phyloP scores from a whole-genome alignment of 2,329 filamentous ascomycete species.

The Paraphoma sp. region DNA sequence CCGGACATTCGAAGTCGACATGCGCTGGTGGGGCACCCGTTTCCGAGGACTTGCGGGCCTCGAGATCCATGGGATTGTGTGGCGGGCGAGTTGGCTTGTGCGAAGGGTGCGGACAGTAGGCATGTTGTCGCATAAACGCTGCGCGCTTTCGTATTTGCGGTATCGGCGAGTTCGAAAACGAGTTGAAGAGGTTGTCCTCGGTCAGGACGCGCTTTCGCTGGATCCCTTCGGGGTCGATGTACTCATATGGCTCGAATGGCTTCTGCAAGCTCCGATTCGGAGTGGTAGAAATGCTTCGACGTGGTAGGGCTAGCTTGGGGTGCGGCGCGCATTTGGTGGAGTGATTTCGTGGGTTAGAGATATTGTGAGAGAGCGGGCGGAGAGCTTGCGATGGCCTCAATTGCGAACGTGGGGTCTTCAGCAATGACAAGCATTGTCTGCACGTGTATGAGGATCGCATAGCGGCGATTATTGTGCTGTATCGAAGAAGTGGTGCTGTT shows the following conservation, averaged over 20 bases:
- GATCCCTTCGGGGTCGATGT: conserved; percentile 43
- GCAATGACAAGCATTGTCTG: conserved; percentile 45
- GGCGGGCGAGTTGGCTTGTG: conserved; percentile 78
- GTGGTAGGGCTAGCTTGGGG: conserved; percentile 31
- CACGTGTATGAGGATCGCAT: conserved; percentile 52
- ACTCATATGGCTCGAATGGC: conserved; percentile 44
- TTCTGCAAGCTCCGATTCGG: conserved; percentile 33
- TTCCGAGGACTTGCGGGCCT: conserved; percentile 63
- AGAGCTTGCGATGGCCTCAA: conserved; percentile 30
- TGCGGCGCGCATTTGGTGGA: conserved; percentile 39
- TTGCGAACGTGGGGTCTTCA: conserved; percentile 40
- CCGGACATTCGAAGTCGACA: conserved; percentile 92
- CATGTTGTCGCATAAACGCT: conserved; percentile 90
- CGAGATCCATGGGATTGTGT: conserved; percentile 68
- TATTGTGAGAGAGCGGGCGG: conserved; percentile 31
- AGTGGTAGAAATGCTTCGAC: conserved; percentile 41
- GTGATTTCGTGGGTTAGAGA: conserved; percentile 35
- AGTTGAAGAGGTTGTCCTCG: conserved; percentile 88
- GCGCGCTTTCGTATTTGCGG: conserved; percentile 86
- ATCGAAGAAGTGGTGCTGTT: conserved; percentile 8
- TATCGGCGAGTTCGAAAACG: conserved; percentile 86
- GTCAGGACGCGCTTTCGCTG: conserved; percentile 59
- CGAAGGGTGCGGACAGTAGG: conserved; percentile 88
- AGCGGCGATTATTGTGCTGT: conserved; percentile 18
- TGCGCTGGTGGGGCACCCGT: conserved; percentile 74